Conservation (phyloP, 2,329 filamentous ascomycete genomes). For the Blumeria hordei region DNA sequence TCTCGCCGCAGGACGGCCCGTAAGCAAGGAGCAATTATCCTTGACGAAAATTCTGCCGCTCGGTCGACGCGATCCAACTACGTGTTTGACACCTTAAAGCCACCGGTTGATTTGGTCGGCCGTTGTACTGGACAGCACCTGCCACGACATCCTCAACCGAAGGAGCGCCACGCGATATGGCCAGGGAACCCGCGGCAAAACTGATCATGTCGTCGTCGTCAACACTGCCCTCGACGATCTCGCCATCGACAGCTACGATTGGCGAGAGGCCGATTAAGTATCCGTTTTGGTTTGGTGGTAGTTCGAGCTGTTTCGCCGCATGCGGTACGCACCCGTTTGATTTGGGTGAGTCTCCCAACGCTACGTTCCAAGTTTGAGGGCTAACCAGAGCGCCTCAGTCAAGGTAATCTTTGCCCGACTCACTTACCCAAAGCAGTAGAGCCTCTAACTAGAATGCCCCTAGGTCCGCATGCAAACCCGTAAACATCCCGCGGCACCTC, state of each 20-base stretch:
- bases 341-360: slow-evolving; percentile 38
- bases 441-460: neutral
- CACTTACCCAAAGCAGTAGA: neutral
- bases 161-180: no score
- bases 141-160: no score
- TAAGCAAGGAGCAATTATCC: no score
- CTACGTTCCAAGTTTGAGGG: neutral
- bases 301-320: slow-evolving; percentile 75
- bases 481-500: slow-evolving; percentile 39
- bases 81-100: no score
- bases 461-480: slow-evolving; percentile 79
- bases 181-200: no score
- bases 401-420: slow-evolving; percentile 7
- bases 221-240: no score
- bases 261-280: slow-evolving; percentile 20
- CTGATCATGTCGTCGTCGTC: no score
- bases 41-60: no score
- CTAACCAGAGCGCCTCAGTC: slow-evolving; percentile 4
- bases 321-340: slow-evolving; percentile 84
- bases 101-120: no score
- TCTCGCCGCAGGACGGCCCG: no score
- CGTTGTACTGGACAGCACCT: no score
- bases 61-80: no score
- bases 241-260: neutral
- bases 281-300: slow-evolving; percentile 92